Base-by-base conservation (phyloP, 306 rosid genomes). In the Malus sylvestris region DNA sequence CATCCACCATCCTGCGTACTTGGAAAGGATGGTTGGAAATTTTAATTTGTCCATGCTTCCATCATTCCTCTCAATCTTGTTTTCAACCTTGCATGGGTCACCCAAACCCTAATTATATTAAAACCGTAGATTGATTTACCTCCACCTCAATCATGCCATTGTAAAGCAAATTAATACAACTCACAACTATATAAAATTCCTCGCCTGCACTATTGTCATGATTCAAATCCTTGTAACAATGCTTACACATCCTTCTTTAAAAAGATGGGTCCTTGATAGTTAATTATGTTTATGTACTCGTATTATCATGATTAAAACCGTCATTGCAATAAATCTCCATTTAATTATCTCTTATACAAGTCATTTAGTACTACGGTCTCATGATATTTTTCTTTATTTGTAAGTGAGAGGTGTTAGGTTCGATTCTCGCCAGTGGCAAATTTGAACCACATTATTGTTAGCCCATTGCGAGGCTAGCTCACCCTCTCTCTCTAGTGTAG, bases 81-180 rank as follows among this genome's bases (percentile, higher is more conserved):
- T 79, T 81, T 77, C 74, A 85, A 76, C 68, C 66, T 5, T 55
- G 62, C 22, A 53, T 55, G 89, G 82, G 83, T 76, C 80, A 8
- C 86, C 82, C 82, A 60, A 18, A 20, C 60, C 68, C 42, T 27
- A 60, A 3, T 5, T 3, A 16, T 7, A 81, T 83, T 86, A 83
- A 81, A 81, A 83, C 82, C 73, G 72, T 83, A 80, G 70, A 82
- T 84, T 85, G 64, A 82, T 88, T 84, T 82, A 84, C 78, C 87
- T 86, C 81, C 59, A 77, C 82, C 27, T 79, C 70, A 72, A 84
- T 86, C 67, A 79, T 77, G 73, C 57, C 67, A 78, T 70, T 79
- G 59, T 70, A 77, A 73, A 80, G 53, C 70, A 29, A 76, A 67
- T 46, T 51, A 55, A 72, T 60, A 73, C 77, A 73, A 73, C 77